These are phyloP conservation scores for Salinomyces thailandicus DNA, from an alignment of 2,329 filamentous ascomycete genomes.

Conservation along the genomic window DNA sequence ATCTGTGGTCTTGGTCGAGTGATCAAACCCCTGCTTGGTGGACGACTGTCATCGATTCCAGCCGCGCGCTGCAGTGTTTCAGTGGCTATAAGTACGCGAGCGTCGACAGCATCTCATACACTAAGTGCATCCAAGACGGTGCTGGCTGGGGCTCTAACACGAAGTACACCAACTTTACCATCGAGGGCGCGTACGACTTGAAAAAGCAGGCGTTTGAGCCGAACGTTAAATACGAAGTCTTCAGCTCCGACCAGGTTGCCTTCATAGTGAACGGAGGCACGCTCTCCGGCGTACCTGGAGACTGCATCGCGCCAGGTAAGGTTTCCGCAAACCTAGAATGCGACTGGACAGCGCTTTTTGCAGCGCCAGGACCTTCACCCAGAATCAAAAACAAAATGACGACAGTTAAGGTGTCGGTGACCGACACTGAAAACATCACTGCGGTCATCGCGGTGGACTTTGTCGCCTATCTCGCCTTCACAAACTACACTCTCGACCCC, in stretches of 20 bases:
- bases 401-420: slow-evolving; percentile 5
- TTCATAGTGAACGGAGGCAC: slow-evolving; percentile 11
- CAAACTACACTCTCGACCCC: slow-evolving; percentile 17
- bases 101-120: slow-evolving; percentile 8
- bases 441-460: slow-evolving; percentile 8
- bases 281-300: slow-evolving; percentile 8
- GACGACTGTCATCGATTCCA: slow-evolving; percentile 6
- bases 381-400: slow-evolving; percentile 8
- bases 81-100: slow-evolving; percentile 4
- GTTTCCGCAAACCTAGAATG: slow-evolving; percentile 4
- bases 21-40: background rate
- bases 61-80: slow-evolving; percentile 8
- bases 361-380: background rate
- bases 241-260: slow-evolving; percentile 14
- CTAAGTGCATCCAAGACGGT: slow-evolving; percentile 17
- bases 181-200: slow-evolving; percentile 6
- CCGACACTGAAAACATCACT: background rate
- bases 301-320: slow-evolving; percentile 5
- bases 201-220: slow-evolving; percentile 1
- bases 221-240: slow-evolving; percentile 9
- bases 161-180: slow-evolving; percentile 11
- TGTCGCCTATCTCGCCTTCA: slow-evolving; percentile 12
- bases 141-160: slow-evolving; percentile 14
- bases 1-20: background rate
- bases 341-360: slow-evolving; percentile 11